Conservation (phyloP, 768 basidiomycete genomes). For the Trametopsis cervina region DNA sequence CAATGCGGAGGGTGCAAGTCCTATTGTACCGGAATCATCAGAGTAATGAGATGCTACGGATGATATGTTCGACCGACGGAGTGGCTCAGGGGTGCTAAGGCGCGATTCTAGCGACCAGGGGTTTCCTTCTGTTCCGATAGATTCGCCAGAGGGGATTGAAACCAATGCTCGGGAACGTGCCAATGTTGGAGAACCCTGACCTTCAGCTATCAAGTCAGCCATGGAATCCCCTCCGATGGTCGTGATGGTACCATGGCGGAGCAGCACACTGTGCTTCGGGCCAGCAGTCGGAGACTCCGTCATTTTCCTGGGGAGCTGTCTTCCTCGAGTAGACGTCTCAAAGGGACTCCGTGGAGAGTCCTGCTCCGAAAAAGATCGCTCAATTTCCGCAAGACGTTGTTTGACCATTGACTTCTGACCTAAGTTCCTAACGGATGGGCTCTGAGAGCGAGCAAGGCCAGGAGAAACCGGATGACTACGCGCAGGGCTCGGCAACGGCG, state of each 20-base stretch:
- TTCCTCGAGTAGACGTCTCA: constrained; percentile 10
- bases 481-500: constrained; percentile 7
- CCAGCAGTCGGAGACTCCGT: constrained; percentile 16
- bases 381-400: constrained; percentile 57
- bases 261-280: constrained; percentile 2
- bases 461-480: constrained; percentile 17
- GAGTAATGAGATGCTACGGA: constrained; percentile 8
- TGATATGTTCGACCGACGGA: not conserved
- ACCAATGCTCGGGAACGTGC: constrained; percentile 4
- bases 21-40: not conserved
- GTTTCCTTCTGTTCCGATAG: not conserved
- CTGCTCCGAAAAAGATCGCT: constrained; percentile 22
- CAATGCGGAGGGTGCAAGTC: not conserved
- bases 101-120: not conserved
- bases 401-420: constrained; percentile 57
- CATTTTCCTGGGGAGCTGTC: constrained; percentile 4
- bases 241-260: constrained; percentile 6
- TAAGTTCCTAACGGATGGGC: constrained; percentile 59
- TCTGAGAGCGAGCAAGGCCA: constrained; percentile 29
- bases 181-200: constrained; percentile 3
- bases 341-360: constrained; percentile 12
- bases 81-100: not conserved
- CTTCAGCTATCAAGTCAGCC: constrained; percentile 3
- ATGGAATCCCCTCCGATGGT: constrained; percentile 7
- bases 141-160: constrained; percentile 7